Base-by-base conservation (phyloP, 805 yeast species). In the Candida silvatica region DNA sequence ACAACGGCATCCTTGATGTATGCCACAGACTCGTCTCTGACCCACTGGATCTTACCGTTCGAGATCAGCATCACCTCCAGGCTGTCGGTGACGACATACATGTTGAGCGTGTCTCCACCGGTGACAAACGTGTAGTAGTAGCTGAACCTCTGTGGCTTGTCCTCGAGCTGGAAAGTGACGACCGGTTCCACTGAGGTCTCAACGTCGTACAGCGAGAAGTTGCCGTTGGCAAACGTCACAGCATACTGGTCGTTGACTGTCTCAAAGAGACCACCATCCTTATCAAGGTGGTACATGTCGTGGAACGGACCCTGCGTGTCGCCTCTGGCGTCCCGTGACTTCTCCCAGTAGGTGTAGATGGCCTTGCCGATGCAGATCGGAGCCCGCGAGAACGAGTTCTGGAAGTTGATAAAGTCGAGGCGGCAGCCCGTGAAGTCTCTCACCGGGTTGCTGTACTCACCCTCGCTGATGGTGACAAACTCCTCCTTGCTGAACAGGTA, bases 21-120 rank as follows among this genome's bases (percentile, higher is more conserved):
- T 4, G 64, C 51, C 4, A 67, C 38, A 0, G 71, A 62, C 43
- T 62, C 69, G 47, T 71, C 74, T 39, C 62, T 58, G 2, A 36
- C 19, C 78, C 78, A 72, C 7, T 5, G 17, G 4, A 54, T 14
- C 5, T 35, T 38, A 2, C 58, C 59, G 33, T 58, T 47, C 5
- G 36, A 35, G 27, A 40, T 38, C 20, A 41, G 44, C 16, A 41
- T 38, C 30, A 39, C 36, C 15, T 32, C 45, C 32, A 27, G 40
- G 35, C 32, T 49, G 14, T 20, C 37, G 34, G 36, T 41, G 20
- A 34, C 36, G 16, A 31, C 39, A 14, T 35, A 49, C 18, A 41
- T 38, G 41, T 29, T 35, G 15, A 48, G 23, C 4, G 25, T 32
- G 4, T 29, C 27, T 16, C 32, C 29, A 17, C 34, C 34, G 2